Evolutionary conservation across 2,329 filamentous ascomycete species (phyloP).

Genomic region (Paecilomyces fulvus): DNA sequence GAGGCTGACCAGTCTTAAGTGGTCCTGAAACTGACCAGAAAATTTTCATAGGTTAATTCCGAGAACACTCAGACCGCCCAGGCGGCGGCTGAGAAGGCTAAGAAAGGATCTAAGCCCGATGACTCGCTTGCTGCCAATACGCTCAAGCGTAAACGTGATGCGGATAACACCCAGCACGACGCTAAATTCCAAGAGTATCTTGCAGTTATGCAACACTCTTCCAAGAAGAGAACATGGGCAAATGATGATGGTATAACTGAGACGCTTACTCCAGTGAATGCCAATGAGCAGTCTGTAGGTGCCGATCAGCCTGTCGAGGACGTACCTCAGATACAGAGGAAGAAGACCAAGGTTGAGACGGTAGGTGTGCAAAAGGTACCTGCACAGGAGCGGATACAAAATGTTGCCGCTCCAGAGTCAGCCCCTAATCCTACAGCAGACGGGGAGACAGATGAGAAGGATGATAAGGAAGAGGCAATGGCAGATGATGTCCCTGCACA

Average conservation of each 20-base stretch:
- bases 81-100: slow-evolving; percentile 11
- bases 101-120: slow-evolving; percentile 12
- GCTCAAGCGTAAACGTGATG: slow-evolving; percentile 34
- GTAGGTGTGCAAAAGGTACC: slow-evolving; percentile 37
- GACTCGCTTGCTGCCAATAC: slow-evolving; percentile 16
- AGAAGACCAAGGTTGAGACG: slow-evolving; percentile 46
- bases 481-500: slow-evolving; percentile 14
- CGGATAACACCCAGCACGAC: slow-evolving; percentile 58
- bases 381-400: background rate
- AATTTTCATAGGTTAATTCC: slow-evolving; percentile 32
- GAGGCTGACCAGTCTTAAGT: slow-evolving; percentile 15
- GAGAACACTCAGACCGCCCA: slow-evolving; percentile 19
- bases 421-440: background rate
- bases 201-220: slow-evolving; percentile 65
- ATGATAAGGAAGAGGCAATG: slow-evolving; percentile 8
- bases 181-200: slow-evolving; percentile 81
- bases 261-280: slow-evolving; percentile 11
- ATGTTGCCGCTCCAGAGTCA: background rate
- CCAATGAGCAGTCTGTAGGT: slow-evolving; percentile 14
- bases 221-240: slow-evolving; percentile 56
- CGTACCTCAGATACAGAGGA: slow-evolving; percentile 35
- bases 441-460: slow-evolving; percentile 9
- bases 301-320: slow-evolving; percentile 16
- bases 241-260: slow-evolving; percentile 41
- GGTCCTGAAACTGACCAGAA: slow-evolving; percentile 32